Percentiles rank a stretch among this genome's conserved stretches.
These are phyloP conservation scores for Aureobasidium zeae DNA, from an alignment of 2,329 filamentous ascomycete genomes.

Conservation along the genomic window DNA sequence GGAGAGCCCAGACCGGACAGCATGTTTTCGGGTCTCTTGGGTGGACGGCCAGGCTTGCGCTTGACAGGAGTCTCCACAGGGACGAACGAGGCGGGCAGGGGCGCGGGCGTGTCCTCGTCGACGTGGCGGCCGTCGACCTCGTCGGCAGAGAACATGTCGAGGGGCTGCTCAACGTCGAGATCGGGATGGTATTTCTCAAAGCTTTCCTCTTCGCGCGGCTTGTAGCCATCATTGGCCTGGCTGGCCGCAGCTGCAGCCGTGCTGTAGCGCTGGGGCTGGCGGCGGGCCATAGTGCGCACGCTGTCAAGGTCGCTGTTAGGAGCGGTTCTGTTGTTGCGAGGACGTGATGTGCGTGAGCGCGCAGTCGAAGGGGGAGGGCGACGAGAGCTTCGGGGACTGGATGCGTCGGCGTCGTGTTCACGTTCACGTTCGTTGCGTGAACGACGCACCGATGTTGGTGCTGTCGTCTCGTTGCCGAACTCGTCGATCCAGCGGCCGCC, in stretches of 20 bases:
- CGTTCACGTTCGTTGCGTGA: conserved; percentile 13
- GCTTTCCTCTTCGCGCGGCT: conserved; percentile 87
- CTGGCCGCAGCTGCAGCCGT: conserved; percentile 80
- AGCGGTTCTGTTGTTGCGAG: no score
- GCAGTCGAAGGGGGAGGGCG: conserved; percentile 23
- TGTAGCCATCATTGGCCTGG: conserved; percentile 90
- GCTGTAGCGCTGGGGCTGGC: conserved; percentile 55
- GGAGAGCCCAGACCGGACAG: conserved; percentile 51
- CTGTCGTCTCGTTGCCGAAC: conserved; percentile 49
- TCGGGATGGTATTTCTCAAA: conserved; percentile 98
- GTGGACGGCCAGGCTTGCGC: conserved; percentile 54
- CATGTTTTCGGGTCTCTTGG: conserved; percentile 54
- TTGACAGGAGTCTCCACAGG: conserved; percentile 36
- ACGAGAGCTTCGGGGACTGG: conserved; percentile 9
- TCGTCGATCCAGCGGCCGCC: conserved; percentile 76
- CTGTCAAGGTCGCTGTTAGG: no score
- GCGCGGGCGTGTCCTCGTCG: conserved; percentile 5
- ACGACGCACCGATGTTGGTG: conserved; percentile 5
- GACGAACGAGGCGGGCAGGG: conserved; percentile 17
- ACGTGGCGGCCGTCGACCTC: conserved; percentile 65
- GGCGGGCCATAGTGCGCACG: conserved; percentile 1
- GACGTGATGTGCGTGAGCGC: conserved; percentile 31
- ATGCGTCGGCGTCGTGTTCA: conserved; percentile 16
- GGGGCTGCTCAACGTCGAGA: conserved; percentile 74
- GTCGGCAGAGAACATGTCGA: conserved; percentile 70